These are phyloP conservation scores for Corrigiola litoralis DNA, from an alignment of 179 eudicot genomes.

Conservation along the genomic window DNA sequence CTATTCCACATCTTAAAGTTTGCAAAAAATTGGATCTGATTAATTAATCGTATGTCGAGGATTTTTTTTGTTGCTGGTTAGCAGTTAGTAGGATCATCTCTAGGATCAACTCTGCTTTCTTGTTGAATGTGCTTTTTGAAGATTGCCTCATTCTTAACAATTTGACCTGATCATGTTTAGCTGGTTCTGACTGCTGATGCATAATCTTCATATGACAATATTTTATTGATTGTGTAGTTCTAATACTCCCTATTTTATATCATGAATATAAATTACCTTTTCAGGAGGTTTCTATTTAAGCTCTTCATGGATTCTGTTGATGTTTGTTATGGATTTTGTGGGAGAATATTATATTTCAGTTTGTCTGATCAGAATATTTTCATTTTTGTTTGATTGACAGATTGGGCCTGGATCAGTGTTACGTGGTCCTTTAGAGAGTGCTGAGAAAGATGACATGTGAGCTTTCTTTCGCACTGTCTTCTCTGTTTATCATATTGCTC, in stretches of 20 bases:
- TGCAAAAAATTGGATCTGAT: neutral
- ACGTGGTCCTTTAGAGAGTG: constrained; percentile 79
- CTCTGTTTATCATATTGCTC: neutral
- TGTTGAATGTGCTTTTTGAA: no score
- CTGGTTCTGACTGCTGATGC: no score
- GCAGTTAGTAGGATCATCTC: no score
- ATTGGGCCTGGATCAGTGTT: constrained; percentile 85
- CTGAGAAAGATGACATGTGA: constrained; percentile 53
- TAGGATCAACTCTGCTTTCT: no score
- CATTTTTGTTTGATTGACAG: constrained; percentile 33
- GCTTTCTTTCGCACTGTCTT: constrained; percentile 11
- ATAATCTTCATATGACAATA: no score
- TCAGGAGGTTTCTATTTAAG: neutral
- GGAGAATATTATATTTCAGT: constrained; percentile 9
- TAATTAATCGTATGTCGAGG: neutral
- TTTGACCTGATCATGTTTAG: no score
- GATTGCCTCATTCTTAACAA: no score
- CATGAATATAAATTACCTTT: no score
- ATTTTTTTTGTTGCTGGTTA: neutral
- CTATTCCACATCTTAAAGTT: no score
- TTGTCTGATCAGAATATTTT: neutral
- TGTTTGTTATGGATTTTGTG: no score
- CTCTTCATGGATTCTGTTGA: neutral
- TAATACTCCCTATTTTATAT: no score
- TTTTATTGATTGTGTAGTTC: no score